Conservation (phyloP, 2,329 filamentous ascomycete species). For the Microcera coccophila region DNA sequence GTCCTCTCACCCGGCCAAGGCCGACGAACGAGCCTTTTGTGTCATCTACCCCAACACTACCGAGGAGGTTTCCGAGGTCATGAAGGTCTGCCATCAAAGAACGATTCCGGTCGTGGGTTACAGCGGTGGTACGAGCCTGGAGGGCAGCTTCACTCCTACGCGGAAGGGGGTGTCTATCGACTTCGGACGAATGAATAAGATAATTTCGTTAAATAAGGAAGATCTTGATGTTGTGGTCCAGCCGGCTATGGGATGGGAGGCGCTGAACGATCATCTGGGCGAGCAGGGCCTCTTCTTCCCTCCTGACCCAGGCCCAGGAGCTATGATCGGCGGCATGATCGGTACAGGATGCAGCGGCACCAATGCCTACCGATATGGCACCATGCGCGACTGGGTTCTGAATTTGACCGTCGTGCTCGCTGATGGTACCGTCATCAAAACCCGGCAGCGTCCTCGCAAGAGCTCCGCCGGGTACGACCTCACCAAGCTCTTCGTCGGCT, state of each 20-base stretch:
- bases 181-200: constrained; percentile 79
- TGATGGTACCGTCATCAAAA: constrained; percentile 87
- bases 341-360: constrained; percentile 73
- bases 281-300: constrained; percentile 82
- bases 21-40: constrained; percentile 56
- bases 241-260: constrained; percentile 82
- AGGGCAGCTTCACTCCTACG: constrained; percentile 84
- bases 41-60: constrained; percentile 75
- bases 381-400: constrained; percentile 92
- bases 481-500: constrained; percentile 83
- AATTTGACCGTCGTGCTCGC: constrained; percentile 83
- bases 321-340: constrained; percentile 88
- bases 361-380: constrained; percentile 88
- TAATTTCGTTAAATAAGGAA: constrained; percentile 71
- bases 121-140: constrained; percentile 82
- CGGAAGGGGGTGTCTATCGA: constrained; percentile 81
- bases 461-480: constrained; percentile 90
- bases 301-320: constrained; percentile 84
- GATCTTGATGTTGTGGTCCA: constrained; percentile 75
- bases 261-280: constrained; percentile 72
- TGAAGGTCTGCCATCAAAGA: constrained; percentile 80
- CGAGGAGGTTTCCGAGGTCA: constrained; percentile 78
- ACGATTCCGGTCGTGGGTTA: constrained; percentile 83
- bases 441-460: constrained; percentile 81
- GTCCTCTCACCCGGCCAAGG: constrained; percentile 54